phyloP scores from a whole-genome alignment of 768 basidiomycete genomes.

The Rhizopogon vesiculosus region DNA sequence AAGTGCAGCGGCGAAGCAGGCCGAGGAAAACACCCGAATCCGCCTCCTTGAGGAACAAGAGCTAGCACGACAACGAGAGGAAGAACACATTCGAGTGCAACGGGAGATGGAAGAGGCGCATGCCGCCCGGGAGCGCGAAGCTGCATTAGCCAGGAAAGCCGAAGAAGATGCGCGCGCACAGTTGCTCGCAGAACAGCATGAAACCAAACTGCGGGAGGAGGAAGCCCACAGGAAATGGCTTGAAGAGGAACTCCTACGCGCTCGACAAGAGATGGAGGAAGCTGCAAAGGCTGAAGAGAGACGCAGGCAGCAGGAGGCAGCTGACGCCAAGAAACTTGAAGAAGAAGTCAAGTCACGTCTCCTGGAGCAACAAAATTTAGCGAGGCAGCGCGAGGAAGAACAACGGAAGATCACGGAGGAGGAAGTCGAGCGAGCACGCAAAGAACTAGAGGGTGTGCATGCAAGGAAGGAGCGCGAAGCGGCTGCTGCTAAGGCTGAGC shows the following conservation, averaged over 20 bases:
- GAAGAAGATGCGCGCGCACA: conserved; percentile 20
- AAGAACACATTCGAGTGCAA: conserved; percentile 22
- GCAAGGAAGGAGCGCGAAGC: conserved; percentile 18
- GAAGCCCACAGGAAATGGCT: conserved; percentile 19
- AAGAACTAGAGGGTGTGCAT: conserved; percentile 16
- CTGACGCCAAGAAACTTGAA: conserved; percentile 7
- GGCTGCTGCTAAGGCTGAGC: conserved; percentile 21
- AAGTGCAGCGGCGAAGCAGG: conserved; percentile 15
- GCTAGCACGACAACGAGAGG: conserved; percentile 17
- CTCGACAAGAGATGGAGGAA: conserved; percentile 15
- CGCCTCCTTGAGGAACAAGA: conserved; percentile 19
- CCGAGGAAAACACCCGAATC: conserved; percentile 22
- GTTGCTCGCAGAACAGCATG: conserved; percentile 23
- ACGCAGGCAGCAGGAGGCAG: conserved; percentile 18
- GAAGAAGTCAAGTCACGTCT: conserved; percentile 19
- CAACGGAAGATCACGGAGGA: conserved; percentile 22
- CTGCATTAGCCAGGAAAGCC: conserved; percentile 9
- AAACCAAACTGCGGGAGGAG: conserved; percentile 23
- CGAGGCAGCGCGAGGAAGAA: conserved; percentile 16
- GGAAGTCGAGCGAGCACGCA: conserved; percentile 20
- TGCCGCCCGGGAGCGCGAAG: conserved; percentile 20
- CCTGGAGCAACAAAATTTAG: conserved; percentile 22
- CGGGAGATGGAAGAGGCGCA: conserved; percentile 20
- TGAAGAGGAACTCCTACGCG: conserved; percentile 21
- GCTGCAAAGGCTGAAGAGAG: conserved; percentile 11